phyloP scores from a whole-genome alignment of 257 asterid genomes.

The Galeopsis tetrahit region DNA sequence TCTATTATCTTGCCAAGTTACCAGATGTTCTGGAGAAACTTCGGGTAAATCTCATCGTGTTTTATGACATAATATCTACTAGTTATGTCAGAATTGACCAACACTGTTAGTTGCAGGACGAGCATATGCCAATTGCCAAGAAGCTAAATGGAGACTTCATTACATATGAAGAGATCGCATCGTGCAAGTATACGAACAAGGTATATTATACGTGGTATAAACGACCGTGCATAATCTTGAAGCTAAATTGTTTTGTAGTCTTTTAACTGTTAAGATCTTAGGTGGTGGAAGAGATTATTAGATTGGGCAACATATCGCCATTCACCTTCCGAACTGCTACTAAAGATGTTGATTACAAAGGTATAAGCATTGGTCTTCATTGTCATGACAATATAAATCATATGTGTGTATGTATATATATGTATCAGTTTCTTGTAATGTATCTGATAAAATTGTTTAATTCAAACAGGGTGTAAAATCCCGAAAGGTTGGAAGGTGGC shows the following conservation, averaged over 20 bases:
- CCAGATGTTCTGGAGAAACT: slow-evolving; percentile 51
- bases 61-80: not conserved
- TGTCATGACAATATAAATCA: not conserved
- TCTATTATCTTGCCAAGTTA: slow-evolving; percentile 47
- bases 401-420: not conserved
- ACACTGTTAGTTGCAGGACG: slow-evolving; percentile 42
- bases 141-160: slow-evolving; percentile 44
- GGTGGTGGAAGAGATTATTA: slow-evolving; percentile 66
- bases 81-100: not conserved
- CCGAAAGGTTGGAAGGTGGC: slow-evolving; percentile 67
- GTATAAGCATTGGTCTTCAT: slow-evolving; percentile 23
- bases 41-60: slow-evolving; percentile 36
- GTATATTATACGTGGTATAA: slow-evolving; percentile 21
- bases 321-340: slow-evolving; percentile 48
- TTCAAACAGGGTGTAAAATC: slow-evolving; percentile 51
- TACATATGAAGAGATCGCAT: slow-evolving; percentile 50
- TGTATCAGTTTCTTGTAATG: not conserved
- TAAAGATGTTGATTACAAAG: slow-evolving; percentile 56
- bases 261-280: slow-evolving; percentile 16
- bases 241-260: not conserved
- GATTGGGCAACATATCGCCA: slow-evolving; percentile 56
- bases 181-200: slow-evolving; percentile 53
- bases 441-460: not conserved
- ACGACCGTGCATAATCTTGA: not conserved
- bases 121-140: slow-evolving; percentile 46